These are phyloP conservation scores for Elongisporangium prolatum DNA, from an alignment of 352 stramenopile species.

Conservation along the genomic window DNA sequence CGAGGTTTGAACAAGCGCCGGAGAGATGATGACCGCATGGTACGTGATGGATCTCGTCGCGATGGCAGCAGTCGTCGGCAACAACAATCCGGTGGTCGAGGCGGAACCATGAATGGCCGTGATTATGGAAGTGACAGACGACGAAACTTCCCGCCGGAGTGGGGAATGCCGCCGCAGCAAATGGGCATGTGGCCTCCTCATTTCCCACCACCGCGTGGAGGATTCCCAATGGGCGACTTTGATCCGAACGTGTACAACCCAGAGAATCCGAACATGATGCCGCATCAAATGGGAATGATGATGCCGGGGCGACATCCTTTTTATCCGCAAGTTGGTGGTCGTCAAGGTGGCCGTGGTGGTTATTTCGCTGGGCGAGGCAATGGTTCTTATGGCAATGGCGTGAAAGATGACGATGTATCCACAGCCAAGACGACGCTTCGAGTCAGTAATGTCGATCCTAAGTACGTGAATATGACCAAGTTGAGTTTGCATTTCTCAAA, in stretches of 20 bases:
- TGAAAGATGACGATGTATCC: not conserved
- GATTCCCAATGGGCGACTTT: constrained; percentile 56
- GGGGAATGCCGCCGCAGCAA: constrained; percentile 52
- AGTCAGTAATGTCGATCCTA: constrained; percentile 81
- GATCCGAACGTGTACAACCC: constrained; percentile 64
- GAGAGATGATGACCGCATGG: constrained; percentile 43
- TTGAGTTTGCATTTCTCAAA: constrained; percentile 85
- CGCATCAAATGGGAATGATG: constrained; percentile 54
- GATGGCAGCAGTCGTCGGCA: constrained; percentile 11
- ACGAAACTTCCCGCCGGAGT: constrained; percentile 61
- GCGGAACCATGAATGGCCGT: constrained; percentile 2
- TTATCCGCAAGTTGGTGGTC: constrained; percentile 29
- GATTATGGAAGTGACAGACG: constrained; percentile 39
- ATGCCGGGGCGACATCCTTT: constrained; percentile 46
- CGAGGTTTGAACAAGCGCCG: constrained; percentile 49
- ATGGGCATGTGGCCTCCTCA: constrained; percentile 67
- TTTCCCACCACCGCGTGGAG: constrained; percentile 33
- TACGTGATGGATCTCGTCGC: constrained; percentile 14
- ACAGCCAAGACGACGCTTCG: constrained; percentile 71
- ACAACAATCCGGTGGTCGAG: constrained; percentile 8
- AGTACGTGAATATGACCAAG: constrained; percentile 89
- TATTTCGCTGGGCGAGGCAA: constrained; percentile 27
- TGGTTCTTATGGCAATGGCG: not conserved
- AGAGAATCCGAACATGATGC: constrained; percentile 56
- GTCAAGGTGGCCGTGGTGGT: constrained; percentile 30